Base-by-base conservation (phyloP, 371 early-diverging fungal genomes). In the Haplosporangium sp. region DNA sequence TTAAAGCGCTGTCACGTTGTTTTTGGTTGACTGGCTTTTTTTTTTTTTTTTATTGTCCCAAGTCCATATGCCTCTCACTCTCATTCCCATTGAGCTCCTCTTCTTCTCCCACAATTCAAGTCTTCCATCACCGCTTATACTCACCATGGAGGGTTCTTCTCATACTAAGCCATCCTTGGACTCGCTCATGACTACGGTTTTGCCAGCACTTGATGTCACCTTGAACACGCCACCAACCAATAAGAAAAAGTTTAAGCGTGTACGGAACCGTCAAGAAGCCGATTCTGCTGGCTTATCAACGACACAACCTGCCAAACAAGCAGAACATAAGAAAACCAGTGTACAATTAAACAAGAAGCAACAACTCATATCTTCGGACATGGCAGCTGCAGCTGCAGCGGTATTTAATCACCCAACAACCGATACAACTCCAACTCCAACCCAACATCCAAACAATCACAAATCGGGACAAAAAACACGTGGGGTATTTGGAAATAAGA, bases 371-470 rank as follows among this genome's bases (percentile, higher is more conserved):
- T 42, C 58, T 5, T 23, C 73, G 18, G 73, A 72, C 41, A 52
- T 72, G 46, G 73, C 73, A 7, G 60, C 43, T 18, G 71, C 71
- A 11, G 71, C 71, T 10, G 55, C 59, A 6, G 64, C 71, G n/a
- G 50, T 46, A 6, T 64, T 59, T 42, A 12, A 41, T 20, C 37
- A 21, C 16, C 65, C 58, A 40, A n/a, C 57, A 8, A 10, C 41
- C 3, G 40, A 41, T 9, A 42, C 52, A 21, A 18, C 29, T 16
- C 46, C 46, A 12, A 5, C 46, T 46, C 46, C 46, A 46, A 14
- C 46, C 16, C 46, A 14, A 12, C 12, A n/a, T 11, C 16, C n/a
- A 5, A 5, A 46, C 46, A 46, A 11, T 12, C 12, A 46, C n/a
- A n/a, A 4, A 29, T 29, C 29, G 29, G 29, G 29, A 29, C 29